A percentile compares a stretch with the other conserved stretches of the same genome.
phyloP scores from a whole-genome alignment of 163 green algal species.

The Scenedesmus sp. region DNA sequence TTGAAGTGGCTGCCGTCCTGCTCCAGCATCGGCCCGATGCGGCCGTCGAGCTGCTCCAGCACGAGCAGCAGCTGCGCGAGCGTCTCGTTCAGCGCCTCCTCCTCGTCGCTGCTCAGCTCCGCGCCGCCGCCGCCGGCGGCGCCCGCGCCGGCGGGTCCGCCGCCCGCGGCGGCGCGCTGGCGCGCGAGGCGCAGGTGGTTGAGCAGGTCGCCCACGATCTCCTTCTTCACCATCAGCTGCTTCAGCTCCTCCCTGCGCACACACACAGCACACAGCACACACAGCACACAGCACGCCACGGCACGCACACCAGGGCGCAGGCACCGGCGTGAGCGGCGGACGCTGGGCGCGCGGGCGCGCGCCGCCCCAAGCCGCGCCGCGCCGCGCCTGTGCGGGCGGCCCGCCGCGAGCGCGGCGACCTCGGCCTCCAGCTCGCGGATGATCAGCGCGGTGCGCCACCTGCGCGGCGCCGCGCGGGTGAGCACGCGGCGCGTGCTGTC shows the following conservation, averaged over 20 bases:
- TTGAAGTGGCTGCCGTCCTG: slow-evolving; percentile 89
- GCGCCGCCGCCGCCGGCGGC: neutral
- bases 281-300: too few species aligned
- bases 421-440: slow-evolving; percentile 92
- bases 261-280: too few species aligned
- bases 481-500: neutral
- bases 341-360: too few species aligned
- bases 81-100: slow-evolving; percentile 57
- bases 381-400: neutral
- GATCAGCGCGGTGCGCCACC: slow-evolving; percentile 91
- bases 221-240: slow-evolving; percentile 92
- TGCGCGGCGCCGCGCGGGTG: slow-evolving; percentile 11
- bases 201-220: slow-evolving; percentile 86
- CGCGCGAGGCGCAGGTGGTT: slow-evolving; percentile 88
- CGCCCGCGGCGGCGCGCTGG: slow-evolving; percentile 56
- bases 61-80: slow-evolving; percentile 83
- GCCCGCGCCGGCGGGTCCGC: neutral
- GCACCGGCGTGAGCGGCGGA: slow-evolving; percentile 42
- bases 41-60: slow-evolving; percentile 85
- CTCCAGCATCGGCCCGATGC: slow-evolving; percentile 86
- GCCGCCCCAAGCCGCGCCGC: too few species aligned
- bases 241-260: slow-evolving; percentile 81
- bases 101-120: slow-evolving; percentile 38
- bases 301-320: too few species aligned
- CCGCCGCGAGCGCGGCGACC: slow-evolving; percentile 79